Conservation (phyloP, 139 green algal genomes). For the Coelastrella sp. region DNA sequence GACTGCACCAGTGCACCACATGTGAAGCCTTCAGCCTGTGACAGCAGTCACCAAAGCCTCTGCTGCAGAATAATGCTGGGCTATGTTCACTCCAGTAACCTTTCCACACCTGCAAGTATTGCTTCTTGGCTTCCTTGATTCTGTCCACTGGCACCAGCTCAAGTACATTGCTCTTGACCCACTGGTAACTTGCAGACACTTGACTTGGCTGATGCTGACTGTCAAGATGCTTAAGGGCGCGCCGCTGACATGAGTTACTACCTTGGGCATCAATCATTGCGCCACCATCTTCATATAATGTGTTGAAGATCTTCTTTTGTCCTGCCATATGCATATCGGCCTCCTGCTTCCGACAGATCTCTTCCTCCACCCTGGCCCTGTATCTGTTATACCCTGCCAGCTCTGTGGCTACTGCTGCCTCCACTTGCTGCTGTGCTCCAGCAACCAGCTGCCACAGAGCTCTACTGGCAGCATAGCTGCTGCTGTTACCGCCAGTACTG, state of each 20-base stretch:
- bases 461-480: not conserved
- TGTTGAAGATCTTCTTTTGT: not conserved
- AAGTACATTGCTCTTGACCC: not conserved
- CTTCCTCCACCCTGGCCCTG: constrained; percentile 29
- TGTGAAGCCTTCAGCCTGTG: no score
- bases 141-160: constrained; percentile 5
- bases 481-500: not conserved
- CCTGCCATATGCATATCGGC: not conserved
- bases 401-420: not conserved
- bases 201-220: constrained; percentile 34
- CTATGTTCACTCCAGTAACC: no score
- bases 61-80: no score
- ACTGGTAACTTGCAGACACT: constrained; percentile 19
- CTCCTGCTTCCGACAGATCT: constrained; percentile 30
- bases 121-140: constrained; percentile 24
- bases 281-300: not conserved
- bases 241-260: not conserved
- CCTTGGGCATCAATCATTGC: no score
- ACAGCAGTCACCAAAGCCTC: no score
- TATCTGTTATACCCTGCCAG: not conserved
- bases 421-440: not conserved
- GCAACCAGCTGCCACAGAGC: constrained; percentile 1
- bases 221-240: constrained; percentile 19
- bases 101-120: constrained; percentile 25
- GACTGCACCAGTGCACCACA: no score